Base-by-base conservation (phyloP, 805 yeast species). In the Clavispora carvajalis region DNA sequence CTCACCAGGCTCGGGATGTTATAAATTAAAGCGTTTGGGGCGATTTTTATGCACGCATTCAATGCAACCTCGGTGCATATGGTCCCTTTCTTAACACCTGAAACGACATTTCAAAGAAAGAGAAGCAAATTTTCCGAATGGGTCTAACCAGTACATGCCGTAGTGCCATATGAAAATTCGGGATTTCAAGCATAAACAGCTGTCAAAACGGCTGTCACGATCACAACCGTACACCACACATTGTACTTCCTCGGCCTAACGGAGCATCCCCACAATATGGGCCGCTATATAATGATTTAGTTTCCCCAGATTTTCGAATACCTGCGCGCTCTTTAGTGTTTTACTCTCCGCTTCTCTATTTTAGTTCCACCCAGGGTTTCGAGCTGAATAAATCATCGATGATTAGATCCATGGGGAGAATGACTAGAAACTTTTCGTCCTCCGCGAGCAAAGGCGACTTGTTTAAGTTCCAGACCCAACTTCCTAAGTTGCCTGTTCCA, bases 401-500 rank as follows among this genome's bases (percentile, higher is more conserved):
- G 54, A 47, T 48, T 42, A 50, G 34, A 34, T 24, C 43, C 8
- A 47, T 37, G 17, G 38, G 45, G 29, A 48, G 44, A 40, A 49
- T 49, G 53, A 49, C 51, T 18, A 43, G 50, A 46, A 18, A 43
- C 18, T 33, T 51, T 35, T 36, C 65, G 30, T 49, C 67, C 15
- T 45, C 64, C 12, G 51, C 59, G 33, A 43, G 53, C 17, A 77
- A 77, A 53, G 95, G 93, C 28, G 77, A 76, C 44, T 79, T 91
- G 45, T 86, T 69, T 66, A 75, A 80, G 48, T 78, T 71, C 66
- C 96, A 90, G 60, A 69, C 74, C 30, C 66, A 78, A 34, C 74
- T 91, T 39, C 97, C 97, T 6, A 72, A 78, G 37, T 74, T 91
- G 50, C 97, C 97, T 0, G 95, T 91, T 6, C 99, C 99, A 2